These are phyloP conservation scores for Tylopilus rubrobrunneus DNA, from an alignment of 768 basidiomycete species.

Conservation along the genomic window DNA sequence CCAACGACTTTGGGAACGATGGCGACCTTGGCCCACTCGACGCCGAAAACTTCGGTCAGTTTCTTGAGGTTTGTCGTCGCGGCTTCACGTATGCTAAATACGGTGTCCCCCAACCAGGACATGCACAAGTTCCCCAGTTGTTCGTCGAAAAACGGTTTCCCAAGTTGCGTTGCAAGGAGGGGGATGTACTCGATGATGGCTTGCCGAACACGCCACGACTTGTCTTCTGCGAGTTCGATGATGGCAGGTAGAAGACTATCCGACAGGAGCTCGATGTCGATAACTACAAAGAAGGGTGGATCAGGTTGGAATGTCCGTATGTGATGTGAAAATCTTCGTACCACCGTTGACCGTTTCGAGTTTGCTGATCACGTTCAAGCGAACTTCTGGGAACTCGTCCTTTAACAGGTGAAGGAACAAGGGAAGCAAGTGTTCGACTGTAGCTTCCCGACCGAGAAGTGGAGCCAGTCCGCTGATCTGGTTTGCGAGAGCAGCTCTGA, in stretches of 20 bases:
- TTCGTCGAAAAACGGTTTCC: slow-evolving; percentile 96
- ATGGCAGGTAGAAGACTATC: slow-evolving; percentile 97
- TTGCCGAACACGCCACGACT: slow-evolving; percentile 99
- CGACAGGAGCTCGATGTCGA: slow-evolving; percentile 91
- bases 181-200: slow-evolving; percentile 99
- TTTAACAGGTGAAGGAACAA: slow-evolving; percentile 95
- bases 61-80: slow-evolving; percentile 96
- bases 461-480: slow-evolving; percentile 97
- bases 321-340: slow-evolving; percentile 34
- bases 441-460: slow-evolving; percentile 86
- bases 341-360: slow-evolving; percentile 93
- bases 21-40: slow-evolving; percentile 91
- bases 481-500: slow-evolving; percentile 91
- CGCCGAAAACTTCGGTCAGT: slow-evolving; percentile 96
- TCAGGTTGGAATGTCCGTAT: slow-evolving; percentile 5
- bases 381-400: slow-evolving; percentile 98
- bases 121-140: slow-evolving; percentile 96
- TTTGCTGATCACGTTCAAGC: slow-evolving; percentile 97
- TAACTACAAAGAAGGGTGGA: slow-evolving; percentile 53
- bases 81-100: slow-evolving; percentile 98
- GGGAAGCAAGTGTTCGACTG: slow-evolving; percentile 94
- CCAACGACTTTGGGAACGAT: slow-evolving; percentile 97
- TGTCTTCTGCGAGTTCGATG: slow-evolving; percentile 97
- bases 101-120: slow-evolving; percentile 98
- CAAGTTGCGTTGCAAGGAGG: slow-evolving; percentile 96